phyloP scores from a whole-genome alignment of 1,139 yeast species.

The Debaryomycetaceae sp. region DNA sequence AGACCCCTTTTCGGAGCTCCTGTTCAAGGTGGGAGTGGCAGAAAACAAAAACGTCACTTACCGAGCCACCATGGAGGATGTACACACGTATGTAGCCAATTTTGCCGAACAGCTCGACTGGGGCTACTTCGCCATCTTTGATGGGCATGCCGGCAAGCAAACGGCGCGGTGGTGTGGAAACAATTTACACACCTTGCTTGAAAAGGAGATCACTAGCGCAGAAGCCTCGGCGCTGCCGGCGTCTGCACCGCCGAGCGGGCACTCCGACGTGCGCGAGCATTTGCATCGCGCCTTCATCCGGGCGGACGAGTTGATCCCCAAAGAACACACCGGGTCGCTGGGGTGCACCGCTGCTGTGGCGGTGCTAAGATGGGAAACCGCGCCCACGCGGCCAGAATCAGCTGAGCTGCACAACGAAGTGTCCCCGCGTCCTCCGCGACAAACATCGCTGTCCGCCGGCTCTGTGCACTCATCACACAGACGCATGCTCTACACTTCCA shows the following conservation, averaged over 20 bases:
- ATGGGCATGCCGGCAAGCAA: conserved; percentile 95
- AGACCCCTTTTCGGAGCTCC: conserved; percentile 48
- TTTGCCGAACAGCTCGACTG: conserved; percentile 86
- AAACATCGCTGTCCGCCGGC: conserved; percentile 1
- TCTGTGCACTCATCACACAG: conserved; percentile 36
- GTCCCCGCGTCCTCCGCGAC: too few species aligned
- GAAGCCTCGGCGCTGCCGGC: conserved; percentile 4
- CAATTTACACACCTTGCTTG: conserved; percentile 66
- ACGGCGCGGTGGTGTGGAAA: conserved; percentile 97
- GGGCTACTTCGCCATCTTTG: conserved; percentile 95
- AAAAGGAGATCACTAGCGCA: conserved; percentile 38
- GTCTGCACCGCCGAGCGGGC: conserved; percentile 9
- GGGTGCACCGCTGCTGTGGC: conserved; percentile 98
- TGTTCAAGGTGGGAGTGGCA: conserved; percentile 81
- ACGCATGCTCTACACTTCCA: conserved; percentile 85
- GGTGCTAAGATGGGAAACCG: conserved; percentile 74
- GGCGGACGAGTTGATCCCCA: conserved; percentile 68
- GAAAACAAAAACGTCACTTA: conserved; percentile 81
- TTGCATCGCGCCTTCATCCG: conserved; percentile 59
- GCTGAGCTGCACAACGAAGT: conserved; percentile 1
- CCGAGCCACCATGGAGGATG: conserved; percentile 93
- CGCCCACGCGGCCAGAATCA: conserved; percentile 15
- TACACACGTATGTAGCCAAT: conserved; percentile 89
- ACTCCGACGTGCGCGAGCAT: conserved; percentile 49
- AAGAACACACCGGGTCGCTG: conserved; percentile 59